A percentile compares a stretch with the other conserved stretches of the same genome.
Conservation (phyloP, 371 early-diverging fungal genomes). For the Mortierella sp. region DNA sequence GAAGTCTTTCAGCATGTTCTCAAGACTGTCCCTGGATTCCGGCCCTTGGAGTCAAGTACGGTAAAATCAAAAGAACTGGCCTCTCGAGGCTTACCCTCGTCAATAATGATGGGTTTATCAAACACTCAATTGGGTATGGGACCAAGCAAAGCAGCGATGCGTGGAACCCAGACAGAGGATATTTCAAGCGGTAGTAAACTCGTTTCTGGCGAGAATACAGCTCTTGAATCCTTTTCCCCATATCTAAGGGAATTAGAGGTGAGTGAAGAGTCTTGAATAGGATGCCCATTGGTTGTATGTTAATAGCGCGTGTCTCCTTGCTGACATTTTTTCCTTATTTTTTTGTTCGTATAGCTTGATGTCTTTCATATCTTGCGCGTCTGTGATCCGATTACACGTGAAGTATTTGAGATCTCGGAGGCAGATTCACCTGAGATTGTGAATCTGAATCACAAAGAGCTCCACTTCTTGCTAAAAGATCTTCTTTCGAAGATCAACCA, state of each 20-base stretch:
- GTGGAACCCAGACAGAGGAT: too few relatives aligned
- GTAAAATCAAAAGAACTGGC: constrained; percentile 19
- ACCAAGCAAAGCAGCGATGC: too few relatives aligned
- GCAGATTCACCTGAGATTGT: constrained; percentile 16
- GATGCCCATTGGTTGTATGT: not conserved
- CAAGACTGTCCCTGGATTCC: constrained; percentile 52
- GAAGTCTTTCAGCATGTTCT: constrained; percentile 54
- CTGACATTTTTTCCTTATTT: constrained; percentile 1
- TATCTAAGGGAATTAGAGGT: constrained; percentile 63
- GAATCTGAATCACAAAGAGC: constrained; percentile 38
- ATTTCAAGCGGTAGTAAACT: too few relatives aligned
- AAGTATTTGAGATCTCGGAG: constrained; percentile 19
- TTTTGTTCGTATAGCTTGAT: constrained; percentile 17
- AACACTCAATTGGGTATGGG: too few relatives aligned
- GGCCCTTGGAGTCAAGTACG: constrained; percentile 52
- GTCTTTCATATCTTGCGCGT: constrained; percentile 46
- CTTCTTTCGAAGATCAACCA: constrained; percentile 62
- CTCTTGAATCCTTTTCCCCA: constrained; percentile 32
- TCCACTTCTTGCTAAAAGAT: constrained; percentile 65
- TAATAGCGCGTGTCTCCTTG: not conserved
- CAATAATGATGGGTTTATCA: too few relatives aligned
- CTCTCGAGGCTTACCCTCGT: constrained; percentile 2
- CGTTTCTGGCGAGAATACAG: constrained; percentile 20
- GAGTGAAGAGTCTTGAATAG: constrained; percentile 3
- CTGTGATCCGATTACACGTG: constrained; percentile 32